Evolutionary conservation across 2,329 filamentous ascomycete species (phyloP), one percentile per base, ranked within the genome.

Genomic region (Tolypocladium pustulatum): DNA sequence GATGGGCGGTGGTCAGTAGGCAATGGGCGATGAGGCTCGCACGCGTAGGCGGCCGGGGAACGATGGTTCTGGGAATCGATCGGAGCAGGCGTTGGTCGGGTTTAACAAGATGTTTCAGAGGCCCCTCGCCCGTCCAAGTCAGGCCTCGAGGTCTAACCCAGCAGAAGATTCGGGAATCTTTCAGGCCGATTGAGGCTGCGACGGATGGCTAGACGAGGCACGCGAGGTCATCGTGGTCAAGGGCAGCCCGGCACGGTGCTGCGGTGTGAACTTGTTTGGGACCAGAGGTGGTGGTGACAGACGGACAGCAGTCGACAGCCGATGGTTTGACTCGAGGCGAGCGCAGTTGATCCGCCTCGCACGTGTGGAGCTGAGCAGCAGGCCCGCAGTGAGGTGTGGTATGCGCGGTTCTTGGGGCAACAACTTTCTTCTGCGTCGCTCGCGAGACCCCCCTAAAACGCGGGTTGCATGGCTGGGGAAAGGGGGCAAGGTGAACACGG

Each of bases 111-210:
- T 63, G 68, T 71, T 69, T 71, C 69, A 70, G 65, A 67, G 61
- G 59, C 63, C 63, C 66, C 66, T 66, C 64, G 65, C 60, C 56
- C 56, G 37, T 57, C 58, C 43, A 53, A 30, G 46, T 41, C 65
- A 58, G 58, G 59, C 54, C 56, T 56, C 61, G 57, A 57, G 63
- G 65, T 66, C 64, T 67, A 63, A 61, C 58, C 59, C 56, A 60
- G 58, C 61, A 55, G 56, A 46, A 54, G 56, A 60, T 49, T 40
- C 51, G 56, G 59, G 56, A 46, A 55, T 46, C 57, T 55, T 63
- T 67, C 66, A 68, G 61, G 67, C 66, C 65, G 68, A 68, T 64
- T 59, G 67, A 68, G 68, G 66, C 70, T 66, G 64, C 64, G 64
- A 65, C 59, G 58, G 58, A 58, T 61, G 57, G 58, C 34, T 55